Conservation (phyloP, 2,329 filamentous ascomycete genomes). For the Penicillium brevicompactum region DNA sequence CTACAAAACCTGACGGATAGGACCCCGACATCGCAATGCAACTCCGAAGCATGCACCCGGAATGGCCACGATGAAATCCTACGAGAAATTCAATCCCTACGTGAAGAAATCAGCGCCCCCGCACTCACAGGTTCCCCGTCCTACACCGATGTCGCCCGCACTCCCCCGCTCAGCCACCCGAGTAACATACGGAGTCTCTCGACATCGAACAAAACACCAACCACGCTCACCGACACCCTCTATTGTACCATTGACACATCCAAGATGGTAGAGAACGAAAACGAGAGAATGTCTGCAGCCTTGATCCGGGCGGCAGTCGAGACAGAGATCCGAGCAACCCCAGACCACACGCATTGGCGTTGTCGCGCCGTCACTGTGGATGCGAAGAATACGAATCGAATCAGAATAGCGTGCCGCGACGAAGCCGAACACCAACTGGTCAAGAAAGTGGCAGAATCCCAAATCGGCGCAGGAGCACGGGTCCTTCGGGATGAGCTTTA, state of each 20-base stretch:
- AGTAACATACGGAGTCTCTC: slow-evolving; percentile 23
- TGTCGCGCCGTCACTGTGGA: slow-evolving; percentile 16
- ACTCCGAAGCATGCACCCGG: slow-evolving; percentile 13
- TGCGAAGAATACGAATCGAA: slow-evolving; percentile 16
- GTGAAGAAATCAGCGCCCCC: neutral
- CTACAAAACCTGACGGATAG: neutral
- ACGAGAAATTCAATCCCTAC: slow-evolving; percentile 23
- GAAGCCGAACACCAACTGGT: slow-evolving; percentile 12
- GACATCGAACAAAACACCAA: slow-evolving; percentile 15
- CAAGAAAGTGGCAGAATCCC: slow-evolving; percentile 14
- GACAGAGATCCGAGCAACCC: slow-evolving; percentile 16
- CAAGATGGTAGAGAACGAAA: slow-evolving; percentile 14
- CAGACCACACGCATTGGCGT: slow-evolving; percentile 11
- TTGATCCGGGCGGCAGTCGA: slow-evolving; percentile 12
- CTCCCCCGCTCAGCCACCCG: slow-evolving; percentile 15
- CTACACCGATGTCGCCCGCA: slow-evolving; percentile 19
- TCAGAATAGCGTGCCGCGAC: slow-evolving; percentile 17
- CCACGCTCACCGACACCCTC: slow-evolving; percentile 17
- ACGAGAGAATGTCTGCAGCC: slow-evolving; percentile 11
- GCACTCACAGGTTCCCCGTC: neutral
- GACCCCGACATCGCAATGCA: slow-evolving; percentile 16
- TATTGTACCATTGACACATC: slow-evolving; percentile 18
- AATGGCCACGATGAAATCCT: slow-evolving; percentile 21
- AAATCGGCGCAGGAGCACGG: slow-evolving; percentile 13
- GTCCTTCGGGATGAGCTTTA: slow-evolving; percentile 19